Evolutionary conservation across 345 rosid species (phyloP).

Genomic region (Aethionema arabicum): DNA sequence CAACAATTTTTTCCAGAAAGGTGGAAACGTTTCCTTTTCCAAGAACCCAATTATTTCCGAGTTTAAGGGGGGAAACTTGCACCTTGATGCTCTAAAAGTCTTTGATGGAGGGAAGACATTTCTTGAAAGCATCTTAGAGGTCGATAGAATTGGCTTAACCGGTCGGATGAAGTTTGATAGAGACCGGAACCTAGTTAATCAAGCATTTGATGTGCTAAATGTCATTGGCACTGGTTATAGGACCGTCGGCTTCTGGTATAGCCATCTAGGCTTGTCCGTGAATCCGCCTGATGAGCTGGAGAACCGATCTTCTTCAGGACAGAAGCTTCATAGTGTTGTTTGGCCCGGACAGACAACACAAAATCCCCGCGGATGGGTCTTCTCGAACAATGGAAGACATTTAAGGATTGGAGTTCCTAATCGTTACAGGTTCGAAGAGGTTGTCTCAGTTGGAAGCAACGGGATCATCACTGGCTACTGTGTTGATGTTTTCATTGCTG

Average conservation of each 20-base stretch:
- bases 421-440: conserved; percentile 58
- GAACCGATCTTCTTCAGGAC: conserved; percentile 45
- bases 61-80: conserved; percentile 48
- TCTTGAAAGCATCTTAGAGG: conserved; percentile 55
- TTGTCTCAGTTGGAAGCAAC: conserved; percentile 48
- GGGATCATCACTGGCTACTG: conserved; percentile 74
- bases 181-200: conserved; percentile 57
- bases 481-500: conserved; percentile 79
- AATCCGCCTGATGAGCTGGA: conserved; percentile 46
- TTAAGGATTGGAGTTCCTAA: conserved; percentile 75
- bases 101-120: conserved; percentile 62
- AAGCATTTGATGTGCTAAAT: conserved; percentile 75
- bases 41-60: conserved; percentile 43
- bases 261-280: conserved; percentile 60
- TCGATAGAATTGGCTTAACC: conserved; percentile 58
- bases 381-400: conserved; percentile 70
- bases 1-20: conserved; percentile 52
- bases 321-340: conserved; percentile 45
- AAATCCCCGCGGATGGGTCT: conserved; percentile 91
- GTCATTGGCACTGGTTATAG: conserved; percentile 65
- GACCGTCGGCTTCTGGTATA: conserved; percentile 76
- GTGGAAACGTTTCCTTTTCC: conserved; percentile 69
- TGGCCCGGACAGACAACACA: conserved; percentile 71
- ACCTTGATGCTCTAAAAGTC: conserved; percentile 68
- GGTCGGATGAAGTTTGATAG: conserved; percentile 59